Evolutionary conservation across 768 basidiomycete genomes (phyloP).

Genomic region (Mycena rosella): DNA sequence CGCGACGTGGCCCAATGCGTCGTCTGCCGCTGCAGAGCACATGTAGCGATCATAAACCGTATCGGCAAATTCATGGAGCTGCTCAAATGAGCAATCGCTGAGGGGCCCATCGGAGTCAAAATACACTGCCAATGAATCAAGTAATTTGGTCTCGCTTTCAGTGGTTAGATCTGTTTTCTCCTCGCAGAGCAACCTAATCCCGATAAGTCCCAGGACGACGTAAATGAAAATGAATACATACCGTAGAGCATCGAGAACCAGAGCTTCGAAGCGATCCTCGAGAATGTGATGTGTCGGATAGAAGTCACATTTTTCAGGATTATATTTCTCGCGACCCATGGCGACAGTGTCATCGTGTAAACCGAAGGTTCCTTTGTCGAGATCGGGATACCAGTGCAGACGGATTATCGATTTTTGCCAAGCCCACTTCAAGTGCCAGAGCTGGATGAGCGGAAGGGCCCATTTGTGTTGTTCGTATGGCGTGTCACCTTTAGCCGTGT

Average conservation of each 20-base stretch:
- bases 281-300: slow-evolving; percentile 35
- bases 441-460: slow-evolving; percentile 37
- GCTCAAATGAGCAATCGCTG: slow-evolving; percentile 7
- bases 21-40: slow-evolving; percentile 15
- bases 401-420: slow-evolving; percentile 35
- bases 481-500: slow-evolving; percentile 16
- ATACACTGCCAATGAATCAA: slow-evolving; percentile 1
- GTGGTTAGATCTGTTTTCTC: slow-evolving; percentile 4
- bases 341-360: slow-evolving; percentile 17
- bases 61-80: slow-evolving; percentile 9
- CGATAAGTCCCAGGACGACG: neutral
- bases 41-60: slow-evolving; percentile 21
- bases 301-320: slow-evolving; percentile 36
- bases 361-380: slow-evolving; percentile 21
- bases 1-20: neutral
- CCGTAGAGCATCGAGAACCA: slow-evolving; percentile 24
- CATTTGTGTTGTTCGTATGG: slow-evolving; percentile 29
- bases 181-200: slow-evolving; percentile 7
- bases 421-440: slow-evolving; percentile 39
- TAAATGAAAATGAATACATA: neutral
- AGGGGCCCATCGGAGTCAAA: slow-evolving; percentile 1
- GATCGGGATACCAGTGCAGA: slow-evolving; percentile 25
- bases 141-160: neutral
- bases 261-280: slow-evolving; percentile 31
- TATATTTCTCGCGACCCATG: slow-evolving; percentile 27